phyloP scores from a whole-genome alignment of 306 rosid genomes.

The Prunus salicina region DNA sequence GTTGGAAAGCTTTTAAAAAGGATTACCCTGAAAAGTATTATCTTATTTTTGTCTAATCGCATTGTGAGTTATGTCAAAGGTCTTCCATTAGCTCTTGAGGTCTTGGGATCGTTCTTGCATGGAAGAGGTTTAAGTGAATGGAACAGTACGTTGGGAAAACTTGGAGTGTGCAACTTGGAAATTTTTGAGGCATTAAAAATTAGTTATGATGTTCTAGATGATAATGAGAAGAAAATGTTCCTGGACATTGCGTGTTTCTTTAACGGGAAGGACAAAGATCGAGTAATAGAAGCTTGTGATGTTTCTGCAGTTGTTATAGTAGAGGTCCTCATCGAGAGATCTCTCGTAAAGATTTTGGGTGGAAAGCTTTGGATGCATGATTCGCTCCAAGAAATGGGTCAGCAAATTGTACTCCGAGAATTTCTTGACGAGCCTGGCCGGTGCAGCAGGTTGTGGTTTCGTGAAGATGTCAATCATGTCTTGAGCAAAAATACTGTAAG shows the following conservation, averaged over 20 bases:
- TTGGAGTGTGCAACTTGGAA: background rate
- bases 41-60: background rate
- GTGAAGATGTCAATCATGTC: constrained; percentile 18
- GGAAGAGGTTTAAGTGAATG: constrained; percentile 2
- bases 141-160: background rate
- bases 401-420: constrained; percentile 20
- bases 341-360: constrained; percentile 23
- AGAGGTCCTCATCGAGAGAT: constrained; percentile 34
- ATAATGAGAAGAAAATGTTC: constrained; percentile 4
- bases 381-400: constrained; percentile 39
- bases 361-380: constrained; percentile 27
- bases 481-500: constrained; percentile 14
- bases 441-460: constrained; percentile 22
- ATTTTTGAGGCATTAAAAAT: background rate
- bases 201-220: background rate
- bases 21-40: background rate
- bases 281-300: constrained; percentile 1
- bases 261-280: constrained; percentile 6
- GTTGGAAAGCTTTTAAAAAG: background rate
- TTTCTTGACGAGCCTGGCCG: background rate
- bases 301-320: constrained; percentile 23
- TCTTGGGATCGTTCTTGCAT: constrained; percentile 8
- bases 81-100: constrained; percentile 20
- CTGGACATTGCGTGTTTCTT: constrained; percentile 37
- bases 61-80: background rate